Base-by-base conservation (phyloP, 2,329 filamentous ascomycete genomes). In the Exophiala sp. region DNA sequence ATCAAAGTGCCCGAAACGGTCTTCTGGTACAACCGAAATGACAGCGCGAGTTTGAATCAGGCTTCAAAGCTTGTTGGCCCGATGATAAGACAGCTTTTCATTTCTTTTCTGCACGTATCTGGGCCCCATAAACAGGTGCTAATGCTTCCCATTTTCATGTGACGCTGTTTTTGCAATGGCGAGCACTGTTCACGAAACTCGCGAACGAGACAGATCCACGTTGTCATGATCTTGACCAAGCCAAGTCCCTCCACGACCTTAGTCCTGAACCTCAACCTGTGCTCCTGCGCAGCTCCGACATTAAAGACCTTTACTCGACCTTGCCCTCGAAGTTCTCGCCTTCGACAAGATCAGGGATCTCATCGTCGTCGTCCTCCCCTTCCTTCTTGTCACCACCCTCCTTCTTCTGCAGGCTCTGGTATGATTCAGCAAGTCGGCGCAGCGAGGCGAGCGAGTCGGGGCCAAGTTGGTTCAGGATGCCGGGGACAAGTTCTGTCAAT, bases 251-350 rank as follows among this genome's bases (percentile, higher is more conserved):
- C n/a, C n/a, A n/a, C n/a, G n/a, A n/a, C n/a, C n/a, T n/a, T n/a
- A n/a, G n/a, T n/a, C n/a, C n/a, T n/a, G n/a, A n/a, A n/a, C n/a
- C n/a, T n/a, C n/a, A n/a, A n/a, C n/a, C n/a, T n/a, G n/a, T n/a
- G n/a, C n/a, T n/a, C n/a, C n/a, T n/a, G n/a, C n/a, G n/a, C n/a
- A n/a, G n/a, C n/a, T n/a, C n/a, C n/a, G n/a, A n/a, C n/a, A n/a
- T n/a, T n/a, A n/a, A 16, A 24, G 10, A 6, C 21, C 10, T 63
- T 77, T 93, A 95, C 79, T 95, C 89, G 71, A 93, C 88, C 76
- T 96, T 96, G 75, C 82, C 86, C 80, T 98, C 93, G 68, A 98
- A 98, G 81, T 88, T 95, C 80, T 95, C 88, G 66, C 93, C 93
- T 68, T 89, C 88, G 57, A 98, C 91, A 62, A 98, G 80, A 64